These are phyloP conservation scores for Quercus rubra DNA, from an alignment of 306 rosid genomes.

Conservation along the genomic window DNA sequence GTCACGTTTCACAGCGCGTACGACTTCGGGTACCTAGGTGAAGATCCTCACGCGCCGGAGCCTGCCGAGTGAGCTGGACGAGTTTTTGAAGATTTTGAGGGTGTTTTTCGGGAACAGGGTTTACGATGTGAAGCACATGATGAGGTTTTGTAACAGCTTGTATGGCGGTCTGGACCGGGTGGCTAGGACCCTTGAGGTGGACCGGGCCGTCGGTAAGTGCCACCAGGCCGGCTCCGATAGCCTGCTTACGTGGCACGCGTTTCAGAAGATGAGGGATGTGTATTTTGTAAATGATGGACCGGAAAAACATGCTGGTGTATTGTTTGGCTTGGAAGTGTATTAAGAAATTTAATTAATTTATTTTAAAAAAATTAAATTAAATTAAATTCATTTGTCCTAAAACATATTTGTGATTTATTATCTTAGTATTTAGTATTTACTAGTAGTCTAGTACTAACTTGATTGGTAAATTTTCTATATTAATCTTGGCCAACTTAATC, in stretches of 20 bases:
- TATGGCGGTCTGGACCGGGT: slow-evolving; percentile 76
- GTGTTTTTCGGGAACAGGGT: slow-evolving; percentile 51
- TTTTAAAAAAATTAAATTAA: too few relatives aligned
- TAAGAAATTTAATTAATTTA: background rate
- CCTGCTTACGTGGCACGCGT: slow-evolving; percentile 73
- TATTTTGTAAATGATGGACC: slow-evolving; percentile 45
- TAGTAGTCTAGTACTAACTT: too few relatives aligned
- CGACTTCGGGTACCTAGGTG: slow-evolving; percentile 64
- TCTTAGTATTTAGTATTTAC: too few relatives aligned
- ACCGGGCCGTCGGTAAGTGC: slow-evolving; percentile 73
- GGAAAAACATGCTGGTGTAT: slow-evolving; percentile 59
- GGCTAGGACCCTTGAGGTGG: slow-evolving; percentile 50
- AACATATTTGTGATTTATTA: background rate
- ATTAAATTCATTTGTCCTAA: slow-evolving; percentile 3
- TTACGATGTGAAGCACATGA: slow-evolving; percentile 73
- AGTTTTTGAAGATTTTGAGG: slow-evolving; percentile 35
- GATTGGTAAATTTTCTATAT: too few relatives aligned
- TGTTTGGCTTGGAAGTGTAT: slow-evolving; percentile 60
- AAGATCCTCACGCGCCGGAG: slow-evolving; percentile 48
- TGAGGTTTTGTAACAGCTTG: slow-evolving; percentile 51
- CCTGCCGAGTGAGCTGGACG: slow-evolving; percentile 37
- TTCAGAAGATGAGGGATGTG: slow-evolving; percentile 56
- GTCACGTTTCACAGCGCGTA: slow-evolving; percentile 75
- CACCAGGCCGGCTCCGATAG: slow-evolving; percentile 90
- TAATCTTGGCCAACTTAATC: too few relatives aligned